A percentile compares a stretch with the other conserved stretches of the same genome.
phyloP scores from a whole-genome alignment of 2,329 filamentous ascomycete species.

The Cryphonectria radicalis region DNA sequence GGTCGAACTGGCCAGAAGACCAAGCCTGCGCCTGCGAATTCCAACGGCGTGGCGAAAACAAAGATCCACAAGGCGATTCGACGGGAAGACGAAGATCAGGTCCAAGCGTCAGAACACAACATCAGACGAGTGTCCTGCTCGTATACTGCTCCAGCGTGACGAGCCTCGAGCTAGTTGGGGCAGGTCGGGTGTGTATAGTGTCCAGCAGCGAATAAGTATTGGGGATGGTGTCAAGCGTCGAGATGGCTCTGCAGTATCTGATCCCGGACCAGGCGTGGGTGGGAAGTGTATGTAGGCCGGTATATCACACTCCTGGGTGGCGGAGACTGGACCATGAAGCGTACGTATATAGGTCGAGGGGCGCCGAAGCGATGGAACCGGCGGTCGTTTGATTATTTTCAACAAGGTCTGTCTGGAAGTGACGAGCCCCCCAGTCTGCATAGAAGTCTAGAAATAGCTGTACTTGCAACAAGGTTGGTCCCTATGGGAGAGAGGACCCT shows the following conservation, averaged over 20 bases:
- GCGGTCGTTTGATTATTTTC: constrained; percentile 47
- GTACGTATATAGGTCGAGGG: constrained; percentile 32
- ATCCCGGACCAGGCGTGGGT: constrained; percentile 20
- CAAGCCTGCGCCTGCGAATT: constrained; percentile 7
- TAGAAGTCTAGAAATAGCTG: constrained; percentile 45
- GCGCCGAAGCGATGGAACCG: constrained; percentile 42
- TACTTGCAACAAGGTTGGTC: constrained; percentile 46
- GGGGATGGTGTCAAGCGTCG: constrained; percentile 9
- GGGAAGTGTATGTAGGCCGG: neutral
- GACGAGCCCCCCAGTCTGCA: constrained; percentile 48
- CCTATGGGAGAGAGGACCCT: constrained; percentile 40
- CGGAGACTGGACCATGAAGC: constrained; percentile 22
- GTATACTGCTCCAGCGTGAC: neutral
- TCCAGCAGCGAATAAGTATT: constrained; percentile 1
- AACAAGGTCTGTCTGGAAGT: constrained; percentile 42
- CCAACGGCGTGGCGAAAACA: constrained; percentile 12
- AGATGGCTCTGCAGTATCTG: constrained; percentile 21
- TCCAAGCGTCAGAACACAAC: constrained; percentile 10
- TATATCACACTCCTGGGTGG: neutral
- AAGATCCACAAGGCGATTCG: constrained; percentile 4
- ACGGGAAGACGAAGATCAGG: neutral
- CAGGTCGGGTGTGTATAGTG: neutral
- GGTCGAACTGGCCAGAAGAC: constrained; percentile 8
- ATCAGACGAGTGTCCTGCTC: constrained; percentile 18
- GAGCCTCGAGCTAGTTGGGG: constrained; percentile 3